Evolutionary conservation across 345 rosid genomes (phyloP).

Genomic region (Syzygium grande): DNA sequence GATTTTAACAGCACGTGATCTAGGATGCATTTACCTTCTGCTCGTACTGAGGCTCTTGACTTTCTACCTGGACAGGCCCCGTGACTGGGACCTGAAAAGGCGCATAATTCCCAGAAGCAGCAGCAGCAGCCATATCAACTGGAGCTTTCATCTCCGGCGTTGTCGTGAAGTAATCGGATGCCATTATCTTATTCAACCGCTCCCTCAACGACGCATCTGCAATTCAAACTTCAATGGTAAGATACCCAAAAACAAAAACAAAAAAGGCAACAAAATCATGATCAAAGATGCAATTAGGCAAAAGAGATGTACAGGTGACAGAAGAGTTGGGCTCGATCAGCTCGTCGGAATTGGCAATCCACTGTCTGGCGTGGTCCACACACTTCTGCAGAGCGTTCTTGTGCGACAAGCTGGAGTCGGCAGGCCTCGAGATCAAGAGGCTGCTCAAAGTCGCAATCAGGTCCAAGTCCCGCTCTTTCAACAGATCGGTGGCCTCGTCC

Average conservation of each 20-base stretch:
- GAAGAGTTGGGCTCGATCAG: constrained; percentile 43
- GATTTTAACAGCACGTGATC: not conserved
- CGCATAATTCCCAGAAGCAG: constrained; percentile 47
- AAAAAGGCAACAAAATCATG: not conserved
- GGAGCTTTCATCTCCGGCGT: constrained; percentile 86
- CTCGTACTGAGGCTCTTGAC: constrained; percentile 23
- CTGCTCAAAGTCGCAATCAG: constrained; percentile 54
- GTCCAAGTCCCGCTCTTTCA: constrained; percentile 80
- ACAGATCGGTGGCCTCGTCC: constrained; percentile 87
- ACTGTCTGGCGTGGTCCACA: constrained; percentile 60
- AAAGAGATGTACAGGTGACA: constrained; percentile 47
- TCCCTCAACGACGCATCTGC: constrained; percentile 72
- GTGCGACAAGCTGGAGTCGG: constrained; percentile 67
- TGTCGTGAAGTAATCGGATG: constrained; percentile 70
- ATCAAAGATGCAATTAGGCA: not conserved
- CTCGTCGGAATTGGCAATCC: constrained; percentile 62
- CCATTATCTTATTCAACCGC: constrained; percentile 77
- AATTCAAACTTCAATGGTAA: not conserved
- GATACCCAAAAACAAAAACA: not conserved
- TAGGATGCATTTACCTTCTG: constrained; percentile 28
- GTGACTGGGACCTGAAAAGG: constrained; percentile 53
- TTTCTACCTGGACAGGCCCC: constrained; percentile 35
- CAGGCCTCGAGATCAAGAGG: constrained; percentile 68
- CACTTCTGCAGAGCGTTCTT: constrained; percentile 72
- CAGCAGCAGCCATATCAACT: constrained; percentile 72